A percentile compares a stretch with the other conserved stretches of the same genome.
These are phyloP conservation scores for Phlyctochytrium planicorne DNA, from an alignment of 192 early-diverging fungal genomes.

Conservation along the genomic window DNA sequence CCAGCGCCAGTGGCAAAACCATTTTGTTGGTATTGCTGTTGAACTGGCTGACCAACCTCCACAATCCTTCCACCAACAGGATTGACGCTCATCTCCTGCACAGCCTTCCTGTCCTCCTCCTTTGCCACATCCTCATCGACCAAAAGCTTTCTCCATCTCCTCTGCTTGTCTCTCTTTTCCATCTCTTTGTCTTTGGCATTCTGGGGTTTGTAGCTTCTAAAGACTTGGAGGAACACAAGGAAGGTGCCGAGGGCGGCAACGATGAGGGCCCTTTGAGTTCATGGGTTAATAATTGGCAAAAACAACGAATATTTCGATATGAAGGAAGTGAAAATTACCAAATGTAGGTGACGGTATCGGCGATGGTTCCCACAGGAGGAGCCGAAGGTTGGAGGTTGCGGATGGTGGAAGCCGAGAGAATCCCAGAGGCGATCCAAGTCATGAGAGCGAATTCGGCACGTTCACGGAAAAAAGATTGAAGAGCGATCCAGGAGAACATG, in stretches of 20 bases:
- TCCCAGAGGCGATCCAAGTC: background rate
- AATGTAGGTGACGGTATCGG: background rate
- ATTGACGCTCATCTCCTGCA: background rate
- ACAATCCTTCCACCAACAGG: background rate
- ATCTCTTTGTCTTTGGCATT: background rate
- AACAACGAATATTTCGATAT: too few species aligned
- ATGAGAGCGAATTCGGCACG: background rate
- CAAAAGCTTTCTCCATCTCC: background rate
- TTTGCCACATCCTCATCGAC: background rate
- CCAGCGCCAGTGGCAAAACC: too few species aligned
- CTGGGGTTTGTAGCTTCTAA: background rate
- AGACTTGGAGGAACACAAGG: background rate
- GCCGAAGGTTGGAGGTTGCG: background rate
- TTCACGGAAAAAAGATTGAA: background rate
- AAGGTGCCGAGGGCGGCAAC: background rate
- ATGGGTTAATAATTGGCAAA: too few species aligned
- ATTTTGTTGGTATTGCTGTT: too few species aligned
- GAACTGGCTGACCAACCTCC: too few species aligned
- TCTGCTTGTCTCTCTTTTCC: background rate
- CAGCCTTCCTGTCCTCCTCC: background rate
- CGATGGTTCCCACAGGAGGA: background rate
- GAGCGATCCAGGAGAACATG: background rate
- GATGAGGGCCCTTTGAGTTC: background rate
- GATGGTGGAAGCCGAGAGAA: background rate
- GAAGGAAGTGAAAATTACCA: too few species aligned